phyloP scores from a whole-genome alignment of 2,329 filamentous ascomycete genomes.

The Penicillium sp. region DNA sequence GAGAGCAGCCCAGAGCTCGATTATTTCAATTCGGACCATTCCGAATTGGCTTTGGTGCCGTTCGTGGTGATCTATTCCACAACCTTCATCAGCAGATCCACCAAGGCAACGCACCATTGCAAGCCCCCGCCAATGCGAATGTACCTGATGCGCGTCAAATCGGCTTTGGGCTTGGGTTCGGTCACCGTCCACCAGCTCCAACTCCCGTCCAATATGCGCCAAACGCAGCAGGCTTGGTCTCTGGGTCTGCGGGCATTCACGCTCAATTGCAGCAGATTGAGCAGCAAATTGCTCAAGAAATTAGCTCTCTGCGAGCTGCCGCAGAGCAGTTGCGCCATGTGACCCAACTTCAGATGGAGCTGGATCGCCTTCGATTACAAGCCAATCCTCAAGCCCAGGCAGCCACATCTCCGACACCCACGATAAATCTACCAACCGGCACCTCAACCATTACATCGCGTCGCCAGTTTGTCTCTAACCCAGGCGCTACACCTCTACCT shows the following conservation, averaged over 20 bases:
- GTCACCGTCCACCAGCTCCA: slow-evolving; percentile 38
- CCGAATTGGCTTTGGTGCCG: slow-evolving; percentile 70
- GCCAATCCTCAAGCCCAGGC: slow-evolving; percentile 26
- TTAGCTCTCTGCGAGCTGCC: slow-evolving; percentile 66
- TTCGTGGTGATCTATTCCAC: slow-evolving; percentile 66
- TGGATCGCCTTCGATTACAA: slow-evolving; percentile 68
- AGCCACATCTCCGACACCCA: slow-evolving; percentile 21
- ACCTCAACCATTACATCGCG: slow-evolving; percentile 31
- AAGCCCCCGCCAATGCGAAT: slow-evolving; percentile 40
- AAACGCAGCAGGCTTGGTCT: slow-evolving; percentile 28
- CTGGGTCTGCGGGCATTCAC: slow-evolving; percentile 52
- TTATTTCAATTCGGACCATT: slow-evolving; percentile 77
- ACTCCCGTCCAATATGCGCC: slow-evolving; percentile 20
- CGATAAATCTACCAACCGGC: slow-evolving; percentile 26
- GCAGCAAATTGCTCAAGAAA: slow-evolving; percentile 71
- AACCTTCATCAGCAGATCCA: slow-evolving; percentile 69
- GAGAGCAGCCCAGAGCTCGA: slow-evolving; percentile 57
- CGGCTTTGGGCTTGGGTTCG: slow-evolving; percentile 51
- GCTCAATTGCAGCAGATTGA: slow-evolving; percentile 70
- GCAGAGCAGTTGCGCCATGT: slow-evolving; percentile 73
- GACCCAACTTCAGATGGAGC: slow-evolving; percentile 70
- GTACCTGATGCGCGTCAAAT: slow-evolving; percentile 45
- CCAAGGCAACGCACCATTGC: slow-evolving; percentile 55
- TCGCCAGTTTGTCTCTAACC: slow-evolving; percentile 40
- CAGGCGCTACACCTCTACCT: slow-evolving; percentile 40